Percentiles rank a stretch among this genome's conserved stretches.
These are phyloP conservation scores for Saturnispora quitensis DNA, from an alignment of 805 yeast species.

Conservation along the genomic window DNA sequence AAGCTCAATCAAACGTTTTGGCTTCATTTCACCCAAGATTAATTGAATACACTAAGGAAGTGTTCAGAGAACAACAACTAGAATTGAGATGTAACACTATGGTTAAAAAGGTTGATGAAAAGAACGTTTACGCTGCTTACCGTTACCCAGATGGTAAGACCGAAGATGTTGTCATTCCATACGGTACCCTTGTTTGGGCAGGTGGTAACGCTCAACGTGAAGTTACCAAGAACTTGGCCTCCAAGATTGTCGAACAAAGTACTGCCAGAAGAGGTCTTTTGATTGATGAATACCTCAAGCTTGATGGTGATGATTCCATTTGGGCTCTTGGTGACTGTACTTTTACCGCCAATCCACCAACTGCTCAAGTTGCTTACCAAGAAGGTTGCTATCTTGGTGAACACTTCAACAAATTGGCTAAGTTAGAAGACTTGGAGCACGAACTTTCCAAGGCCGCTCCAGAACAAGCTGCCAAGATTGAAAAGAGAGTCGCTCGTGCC, in stretches of 20 bases:
- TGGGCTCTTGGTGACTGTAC: slow-evolving; percentile 95
- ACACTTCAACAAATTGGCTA: slow-evolving; percentile 56
- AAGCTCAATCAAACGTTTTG: slow-evolving; percentile 85
- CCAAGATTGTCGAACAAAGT: slow-evolving; percentile 64
- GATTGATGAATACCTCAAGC: slow-evolving; percentile 71
- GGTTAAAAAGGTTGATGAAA: slow-evolving; percentile 76
- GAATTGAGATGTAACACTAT: slow-evolving; percentile 74
- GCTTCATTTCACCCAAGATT: slow-evolving; percentile 61
- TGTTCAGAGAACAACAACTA: slow-evolving; percentile 59
- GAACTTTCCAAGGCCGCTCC: slow-evolving; percentile 32
- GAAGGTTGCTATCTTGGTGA: slow-evolving; percentile 77
- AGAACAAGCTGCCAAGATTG: slow-evolving; percentile 23
- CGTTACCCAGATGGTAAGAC: slow-evolving; percentile 61
- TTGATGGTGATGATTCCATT: slow-evolving; percentile 73
- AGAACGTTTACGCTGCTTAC: slow-evolving; percentile 58
- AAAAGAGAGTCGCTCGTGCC: slow-evolving; percentile 30
- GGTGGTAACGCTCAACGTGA: slow-evolving; percentile 92
- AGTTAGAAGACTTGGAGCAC: slow-evolving; percentile 48
- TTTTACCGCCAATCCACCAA: slow-evolving; percentile 83
- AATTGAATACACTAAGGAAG: slow-evolving; percentile 70
- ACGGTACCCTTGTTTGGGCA: slow-evolving; percentile 94
- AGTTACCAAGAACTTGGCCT: slow-evolving; percentile 56
- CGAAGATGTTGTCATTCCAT: slow-evolving; percentile 55
- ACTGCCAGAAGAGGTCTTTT: slow-evolving; percentile 86
- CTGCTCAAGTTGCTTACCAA: slow-evolving; percentile 97